Conservation (phyloP, 176 grass and related monocot genomes). For the Tuctoria greenei region DNA sequence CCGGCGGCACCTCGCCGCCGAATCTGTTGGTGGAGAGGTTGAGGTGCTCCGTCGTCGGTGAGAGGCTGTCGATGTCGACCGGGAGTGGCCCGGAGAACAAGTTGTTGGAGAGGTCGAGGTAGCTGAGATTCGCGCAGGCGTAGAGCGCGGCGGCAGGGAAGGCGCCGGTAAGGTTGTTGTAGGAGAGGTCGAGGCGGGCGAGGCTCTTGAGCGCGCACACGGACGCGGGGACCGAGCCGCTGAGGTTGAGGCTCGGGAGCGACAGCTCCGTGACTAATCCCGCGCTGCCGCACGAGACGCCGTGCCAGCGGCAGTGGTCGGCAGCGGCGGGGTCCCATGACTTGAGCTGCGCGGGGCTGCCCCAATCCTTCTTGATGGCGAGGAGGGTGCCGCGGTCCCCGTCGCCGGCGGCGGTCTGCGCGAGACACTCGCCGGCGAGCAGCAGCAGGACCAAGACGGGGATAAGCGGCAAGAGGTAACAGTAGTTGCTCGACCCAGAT, state of each 20-base stretch:
- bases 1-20: constrained; percentile 42
- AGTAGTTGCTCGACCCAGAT: background rate
- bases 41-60: constrained; percentile 36
- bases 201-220: constrained; percentile 55
- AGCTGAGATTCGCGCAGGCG: constrained; percentile 43
- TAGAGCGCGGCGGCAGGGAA: constrained; percentile 59
- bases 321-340: constrained; percentile 53
- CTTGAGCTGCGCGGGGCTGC: constrained; percentile 30
- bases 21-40: constrained; percentile 57
- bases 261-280: constrained; percentile 27
- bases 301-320: constrained; percentile 53
- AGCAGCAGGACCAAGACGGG: constrained; percentile 22
- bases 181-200: constrained; percentile 53
- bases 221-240: constrained; percentile 32
- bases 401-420: background rate
- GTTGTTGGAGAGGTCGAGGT: constrained; percentile 64
- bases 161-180: constrained; percentile 47
- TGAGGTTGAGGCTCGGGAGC: constrained; percentile 11
- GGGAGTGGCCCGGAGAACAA: constrained; percentile 52
- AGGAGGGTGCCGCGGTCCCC: constrained; percentile 42
- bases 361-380: constrained; percentile 38
- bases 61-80: constrained; percentile 32
- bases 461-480: background rate
- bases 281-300: constrained; percentile 36
- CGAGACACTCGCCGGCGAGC: background rate